Evolutionary conservation across 2,329 filamentous ascomycete genomes (phyloP), one percentile per base, ranked within the genome.

Genomic region (Cadophora gregata): DNA sequence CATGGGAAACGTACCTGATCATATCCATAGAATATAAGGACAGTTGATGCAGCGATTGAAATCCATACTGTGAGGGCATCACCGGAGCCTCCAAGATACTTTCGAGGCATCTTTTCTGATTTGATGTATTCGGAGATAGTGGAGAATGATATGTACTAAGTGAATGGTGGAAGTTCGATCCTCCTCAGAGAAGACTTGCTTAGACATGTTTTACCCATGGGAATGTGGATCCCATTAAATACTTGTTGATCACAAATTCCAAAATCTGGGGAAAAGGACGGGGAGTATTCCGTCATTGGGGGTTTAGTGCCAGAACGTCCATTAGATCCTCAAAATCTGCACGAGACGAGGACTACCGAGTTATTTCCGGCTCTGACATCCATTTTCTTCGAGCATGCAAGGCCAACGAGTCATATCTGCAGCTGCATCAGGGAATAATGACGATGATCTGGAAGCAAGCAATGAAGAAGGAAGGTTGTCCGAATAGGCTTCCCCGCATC

Each of bases 41-140:
- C 82, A 0, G 82, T 85, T 1, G 79, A 81, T 0, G 82, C 81
- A 14, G 83, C 82, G 21, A 85, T 76, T 5, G 81, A 82, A 50
- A 85, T 84, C 83, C 82, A 84, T 19, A 85, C 77, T 0, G 83
- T 85, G n/a, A 85, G 77, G 31, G 77, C 74, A 67, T 83, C 79
- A 36, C 83, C 83, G 50, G 82, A 83, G 38, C 83, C 82, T 68
- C 82, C 83, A 59, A 84, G 79, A 67, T 84, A 85, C 71, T 80
- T 81, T 53, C 80, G 79, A 33, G 79, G 78, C 80, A 85, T 80
- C 21, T 31, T 56, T 24, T 7, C 7, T 38, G 3, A 14, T 8
- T 38, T 38, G 8, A 8, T 3, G 36, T 3, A 12, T 38, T 14
- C 3, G 12, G 12, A 38, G 3, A 38, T 38, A 3, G 16, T 3